These are phyloP conservation scores for Euphorbia schlechtendalii DNA, from an alignment of 441 rosid species.

Conservation along the genomic window DNA sequence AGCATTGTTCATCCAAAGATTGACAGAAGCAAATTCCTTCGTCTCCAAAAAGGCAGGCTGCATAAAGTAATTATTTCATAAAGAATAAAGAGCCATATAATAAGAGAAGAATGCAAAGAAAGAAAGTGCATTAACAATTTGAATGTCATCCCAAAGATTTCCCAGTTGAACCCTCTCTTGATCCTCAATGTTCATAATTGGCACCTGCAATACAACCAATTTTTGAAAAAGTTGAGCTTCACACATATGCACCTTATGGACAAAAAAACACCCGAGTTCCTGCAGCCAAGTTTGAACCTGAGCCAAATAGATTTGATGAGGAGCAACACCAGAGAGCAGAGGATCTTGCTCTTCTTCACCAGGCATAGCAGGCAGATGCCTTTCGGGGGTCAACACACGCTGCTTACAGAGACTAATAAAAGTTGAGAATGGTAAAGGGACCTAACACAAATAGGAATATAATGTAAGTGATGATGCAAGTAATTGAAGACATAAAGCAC, in stretches of 20 bases:
- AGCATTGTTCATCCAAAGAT: constrained; percentile 85
- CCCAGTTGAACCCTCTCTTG: constrained; percentile 61
- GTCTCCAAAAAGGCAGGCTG: constrained; percentile 57
- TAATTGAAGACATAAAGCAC: constrained; percentile 1
- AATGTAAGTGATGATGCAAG: neutral
- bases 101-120: constrained; percentile 8
- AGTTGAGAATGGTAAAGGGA: constrained; percentile 61
- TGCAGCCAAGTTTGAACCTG: constrained; percentile 38
- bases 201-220: constrained; percentile 37
- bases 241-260: neutral
- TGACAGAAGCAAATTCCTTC: constrained; percentile 59
- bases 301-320: constrained; percentile 66
- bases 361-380: constrained; percentile 17
- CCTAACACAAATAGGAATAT: constrained; percentile 32
- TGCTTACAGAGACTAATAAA: constrained; percentile 62
- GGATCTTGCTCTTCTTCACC: constrained; percentile 26
- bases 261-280: neutral
- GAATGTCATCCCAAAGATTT: constrained; percentile 59
- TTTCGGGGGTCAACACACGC: constrained; percentile 29
- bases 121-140: constrained; percentile 31
- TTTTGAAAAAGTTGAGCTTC: neutral
- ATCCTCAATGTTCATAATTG: constrained; percentile 62
- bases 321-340: constrained; percentile 29
- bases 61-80: constrained; percentile 20
- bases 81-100: constrained; percentile 6